Evolutionary conservation across 2,329 filamentous ascomycete genomes (phyloP), one percentile per base, ranked within the genome.

Genomic region (Colletotrichum zoysiae): DNA sequence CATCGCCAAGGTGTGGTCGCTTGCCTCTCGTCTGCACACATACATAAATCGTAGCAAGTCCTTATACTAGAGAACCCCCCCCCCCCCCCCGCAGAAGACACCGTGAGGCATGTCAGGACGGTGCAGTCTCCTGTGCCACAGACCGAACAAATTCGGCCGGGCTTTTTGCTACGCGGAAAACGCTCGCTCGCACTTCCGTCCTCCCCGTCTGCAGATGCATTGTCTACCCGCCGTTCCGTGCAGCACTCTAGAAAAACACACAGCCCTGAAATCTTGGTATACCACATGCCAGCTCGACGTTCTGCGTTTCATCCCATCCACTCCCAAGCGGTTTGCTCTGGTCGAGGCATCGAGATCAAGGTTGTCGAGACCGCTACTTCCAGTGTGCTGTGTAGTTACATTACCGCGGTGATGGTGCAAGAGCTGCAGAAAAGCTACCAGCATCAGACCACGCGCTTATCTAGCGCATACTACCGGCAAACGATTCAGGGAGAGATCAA

Each of bases 261-360:
- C 4, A 9, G 55, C 35, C 30, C 26, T 35, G 7, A 18, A 42
- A 16, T 23, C 5, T 57, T 42, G n/a, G 20, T 48, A 5, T 23
- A 4, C 33, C 4, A 55, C 44, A 33, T 63, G 53, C 59, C 69
- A 69, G 30, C n/a, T 68, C 48, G 67, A 56, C 46, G 35, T 33
- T 61, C 42, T 57, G 68, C 50, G 68, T 71, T 68, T 68, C 68
- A 71, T 68, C 68, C 51, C 57, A 44, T 63, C 57, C 58, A 23
- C 42, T 42, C 33, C n/a, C 56, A 14, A n/a, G 33, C 38, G 3
- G 26, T 60, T 48, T 38, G 4, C 18, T 38, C 7, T 50, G 48
- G 35, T 44, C 44, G 35, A 44, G 12, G 35, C 6, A 4, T 40
- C 35, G 55, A 30, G 26, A 16, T 56, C 46, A n/a, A 5, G 9